Conservation (phyloP, 2,329 filamentous ascomycete genomes). For the Aspergillus transmontanensis region DNA sequence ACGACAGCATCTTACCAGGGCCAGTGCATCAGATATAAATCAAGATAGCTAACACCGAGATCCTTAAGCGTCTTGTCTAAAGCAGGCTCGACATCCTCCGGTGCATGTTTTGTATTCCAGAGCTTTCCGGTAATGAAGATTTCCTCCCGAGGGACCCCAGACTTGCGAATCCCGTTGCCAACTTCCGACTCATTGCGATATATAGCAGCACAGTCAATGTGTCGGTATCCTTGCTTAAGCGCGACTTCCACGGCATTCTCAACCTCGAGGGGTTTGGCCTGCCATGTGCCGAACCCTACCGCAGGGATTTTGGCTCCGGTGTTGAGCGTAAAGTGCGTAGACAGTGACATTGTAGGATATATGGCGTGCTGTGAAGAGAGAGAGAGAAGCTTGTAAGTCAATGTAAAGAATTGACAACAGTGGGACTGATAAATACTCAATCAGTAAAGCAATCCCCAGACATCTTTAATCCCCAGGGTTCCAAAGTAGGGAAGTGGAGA, state of each 20-base stretch:
- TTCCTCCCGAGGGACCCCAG: constrained; percentile 65
- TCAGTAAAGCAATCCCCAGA: too few relatives aligned
- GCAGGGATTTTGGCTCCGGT: constrained; percentile 48
- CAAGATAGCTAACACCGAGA: constrained; percentile 66
- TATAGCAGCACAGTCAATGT: constrained; percentile 55
- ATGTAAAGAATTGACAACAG: too few relatives aligned
- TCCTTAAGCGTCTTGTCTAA: constrained; percentile 62
- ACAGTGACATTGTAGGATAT: constrained; percentile 14
- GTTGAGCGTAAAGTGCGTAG: constrained; percentile 28
- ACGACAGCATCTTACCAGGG: constrained; percentile 23
- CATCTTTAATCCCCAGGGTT: background rate
- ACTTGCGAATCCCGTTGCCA: constrained; percentile 64
- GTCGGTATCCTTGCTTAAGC: constrained; percentile 65
- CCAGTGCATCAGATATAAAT: constrained; percentile 70
- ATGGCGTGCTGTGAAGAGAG: background rate
- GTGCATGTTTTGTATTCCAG: constrained; percentile 72
- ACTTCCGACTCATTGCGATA: constrained; percentile 77
- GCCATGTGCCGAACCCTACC: constrained; percentile 78
- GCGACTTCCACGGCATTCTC: constrained; percentile 71
- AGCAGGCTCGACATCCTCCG: constrained; percentile 64
- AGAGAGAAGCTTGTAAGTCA: too few relatives aligned
- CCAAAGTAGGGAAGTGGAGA: background rate
- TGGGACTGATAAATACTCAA: too few relatives aligned
- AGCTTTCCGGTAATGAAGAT: constrained; percentile 81
- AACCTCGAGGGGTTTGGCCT: constrained; percentile 70